phyloP scores from a whole-genome alignment of 2,329 filamentous ascomycete genomes.

The Neocatenulostroma microsporum region DNA sequence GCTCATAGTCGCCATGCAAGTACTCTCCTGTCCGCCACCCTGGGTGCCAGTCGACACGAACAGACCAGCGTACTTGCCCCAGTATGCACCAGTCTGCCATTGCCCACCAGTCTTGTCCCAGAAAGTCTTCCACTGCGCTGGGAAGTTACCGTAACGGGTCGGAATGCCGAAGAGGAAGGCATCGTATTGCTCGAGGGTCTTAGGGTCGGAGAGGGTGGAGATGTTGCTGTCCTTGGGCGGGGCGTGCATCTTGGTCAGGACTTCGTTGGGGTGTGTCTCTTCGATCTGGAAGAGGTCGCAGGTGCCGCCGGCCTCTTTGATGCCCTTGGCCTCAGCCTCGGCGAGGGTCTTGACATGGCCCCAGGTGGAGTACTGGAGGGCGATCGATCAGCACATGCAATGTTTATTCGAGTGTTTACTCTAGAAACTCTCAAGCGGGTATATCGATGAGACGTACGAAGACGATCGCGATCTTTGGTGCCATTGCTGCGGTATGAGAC shows the following conservation, averaged over 20 bases:
- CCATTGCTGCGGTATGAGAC: conserved; percentile 50
- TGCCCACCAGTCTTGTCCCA: conserved; percentile 84
- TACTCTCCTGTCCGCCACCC: conserved; percentile 91
- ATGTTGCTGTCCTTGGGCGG: conserved; percentile 64
- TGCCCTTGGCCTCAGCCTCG: conserved; percentile 82
- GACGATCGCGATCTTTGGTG: conserved; percentile 85
- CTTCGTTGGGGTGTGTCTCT: conserved; percentile 79
- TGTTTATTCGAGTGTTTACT: not conserved
- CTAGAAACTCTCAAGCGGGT: too few species aligned
- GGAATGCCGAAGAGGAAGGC: conserved; percentile 88
- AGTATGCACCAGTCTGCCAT: conserved; percentile 62
- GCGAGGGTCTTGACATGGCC: conserved; percentile 81
- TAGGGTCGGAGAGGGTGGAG: conserved; percentile 51
- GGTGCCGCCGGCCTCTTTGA: conserved; percentile 75
- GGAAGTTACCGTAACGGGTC: conserved; percentile 95
- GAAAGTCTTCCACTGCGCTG: conserved; percentile 87
- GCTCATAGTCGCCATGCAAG: conserved; percentile 69
- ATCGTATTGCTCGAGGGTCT: conserved; percentile 66
- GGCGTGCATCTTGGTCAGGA: conserved; percentile 85
- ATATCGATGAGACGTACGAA: conserved; percentile 72
- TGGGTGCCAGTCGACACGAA: conserved; percentile 80
- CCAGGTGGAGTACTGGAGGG: conserved; percentile 75
- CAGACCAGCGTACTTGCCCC: conserved; percentile 80
- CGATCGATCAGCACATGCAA: not conserved
- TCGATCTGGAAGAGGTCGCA: conserved; percentile 79